A percentile compares a stretch with the other conserved stretches of the same genome.
Evolutionary conservation across 2,329 filamentous ascomycete species (phyloP).

Genomic region (Monosporascus sp.): DNA sequence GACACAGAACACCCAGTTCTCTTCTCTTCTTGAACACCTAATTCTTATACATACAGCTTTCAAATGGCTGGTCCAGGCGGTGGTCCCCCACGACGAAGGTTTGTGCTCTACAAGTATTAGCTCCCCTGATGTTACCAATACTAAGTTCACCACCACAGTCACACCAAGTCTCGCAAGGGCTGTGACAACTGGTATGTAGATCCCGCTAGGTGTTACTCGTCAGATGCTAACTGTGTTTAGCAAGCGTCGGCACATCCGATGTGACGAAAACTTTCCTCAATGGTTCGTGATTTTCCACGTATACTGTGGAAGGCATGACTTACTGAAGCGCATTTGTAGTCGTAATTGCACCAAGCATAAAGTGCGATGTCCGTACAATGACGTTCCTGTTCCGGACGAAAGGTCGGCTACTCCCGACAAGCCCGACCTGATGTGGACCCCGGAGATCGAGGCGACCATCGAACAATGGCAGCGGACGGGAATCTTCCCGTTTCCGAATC

Average conservation of each 20-base stretch:
- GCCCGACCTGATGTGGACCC: constrained; percentile 75
- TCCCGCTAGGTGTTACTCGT: neutral
- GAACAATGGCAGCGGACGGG: constrained; percentile 80
- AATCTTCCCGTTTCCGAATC: constrained; percentile 76
- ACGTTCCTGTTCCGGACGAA: constrained; percentile 65
- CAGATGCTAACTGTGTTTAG: constrained; percentile 25
- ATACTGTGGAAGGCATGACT: constrained; percentile 1
- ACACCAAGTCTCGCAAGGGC: constrained; percentile 98
- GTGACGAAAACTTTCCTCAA: constrained; percentile 96
- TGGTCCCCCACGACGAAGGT: constrained; percentile 76
- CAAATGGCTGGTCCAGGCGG: constrained; percentile 90
- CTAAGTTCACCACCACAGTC: constrained; percentile 47
- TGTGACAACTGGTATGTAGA: constrained; percentile 77
- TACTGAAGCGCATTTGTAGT: constrained; percentile 40
- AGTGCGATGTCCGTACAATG: constrained; percentile 96
- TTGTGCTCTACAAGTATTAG: constrained; percentile 22
- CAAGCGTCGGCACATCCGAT: constrained; percentile 95
- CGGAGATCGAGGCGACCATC: constrained; percentile 76
- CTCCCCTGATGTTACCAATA: constrained; percentile 13
- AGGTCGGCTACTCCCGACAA: constrained; percentile 56
- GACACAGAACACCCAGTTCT: constrained; percentile 28
- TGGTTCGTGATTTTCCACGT: constrained; percentile 57
- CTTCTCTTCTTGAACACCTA: constrained; percentile 22
- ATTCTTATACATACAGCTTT: constrained; percentile 25
- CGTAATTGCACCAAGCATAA: constrained; percentile 99